Conservation (phyloP, 2,329 filamentous ascomycete genomes). For the Arthrobotrys entomopaga region DNA sequence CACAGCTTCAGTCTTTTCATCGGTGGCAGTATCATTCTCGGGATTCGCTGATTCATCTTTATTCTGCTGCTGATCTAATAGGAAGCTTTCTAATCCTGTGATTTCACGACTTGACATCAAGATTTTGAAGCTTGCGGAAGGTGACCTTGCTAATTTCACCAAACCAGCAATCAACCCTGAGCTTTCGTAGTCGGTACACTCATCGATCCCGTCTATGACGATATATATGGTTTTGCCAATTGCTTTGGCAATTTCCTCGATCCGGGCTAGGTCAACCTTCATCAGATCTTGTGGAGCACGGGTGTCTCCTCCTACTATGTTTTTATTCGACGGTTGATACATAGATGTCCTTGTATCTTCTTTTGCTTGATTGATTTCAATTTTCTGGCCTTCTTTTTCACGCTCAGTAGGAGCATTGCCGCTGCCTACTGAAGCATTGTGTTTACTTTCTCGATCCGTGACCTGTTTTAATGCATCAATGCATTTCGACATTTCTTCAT, state of each 20-base stretch:
- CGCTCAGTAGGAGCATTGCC: background rate
- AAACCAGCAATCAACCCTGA: conserved; percentile 4
- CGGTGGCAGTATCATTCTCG: background rate
- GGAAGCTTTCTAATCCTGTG: conserved; percentile 9
- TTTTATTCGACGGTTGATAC: background rate
- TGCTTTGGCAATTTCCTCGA: conserved; percentile 11
- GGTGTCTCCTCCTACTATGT: no score
- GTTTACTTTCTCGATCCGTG: background rate
- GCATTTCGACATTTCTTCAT: conserved; percentile 21
- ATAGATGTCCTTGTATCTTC: background rate
- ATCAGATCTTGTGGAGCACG: background rate
- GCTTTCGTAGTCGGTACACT: conserved; percentile 41
- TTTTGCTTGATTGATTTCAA: background rate
- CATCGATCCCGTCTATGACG: conserved; percentile 42
- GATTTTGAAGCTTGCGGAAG: conserved; percentile 18
- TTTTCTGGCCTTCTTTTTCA: background rate
- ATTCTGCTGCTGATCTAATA: background rate
- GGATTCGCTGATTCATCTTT: background rate
- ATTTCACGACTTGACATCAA: conserved; percentile 35
- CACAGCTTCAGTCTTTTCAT: background rate
- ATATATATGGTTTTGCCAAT: conserved; percentile 40
- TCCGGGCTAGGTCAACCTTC: background rate
- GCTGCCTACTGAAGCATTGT: no score
- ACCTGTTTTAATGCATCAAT: background rate
- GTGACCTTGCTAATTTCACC: conserved; percentile 21